Conservation (phyloP, 306 rosid genomes). For the Medicago arabica region DNA sequence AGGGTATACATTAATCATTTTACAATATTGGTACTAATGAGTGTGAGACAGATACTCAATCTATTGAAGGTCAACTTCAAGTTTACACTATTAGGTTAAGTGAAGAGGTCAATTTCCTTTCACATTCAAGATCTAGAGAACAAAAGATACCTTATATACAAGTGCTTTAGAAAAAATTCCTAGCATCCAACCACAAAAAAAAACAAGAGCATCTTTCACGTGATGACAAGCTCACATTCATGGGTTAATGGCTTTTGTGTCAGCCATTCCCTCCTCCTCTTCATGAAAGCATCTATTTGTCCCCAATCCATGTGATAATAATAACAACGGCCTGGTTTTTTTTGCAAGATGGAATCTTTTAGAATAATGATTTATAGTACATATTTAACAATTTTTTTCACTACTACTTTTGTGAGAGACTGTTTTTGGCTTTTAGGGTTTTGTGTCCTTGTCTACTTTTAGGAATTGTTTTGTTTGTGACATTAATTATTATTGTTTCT, state of each 20-base stretch:
- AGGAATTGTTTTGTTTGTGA: conserved; percentile 52
- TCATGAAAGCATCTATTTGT: conserved; percentile 63
- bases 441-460: conserved; percentile 62
- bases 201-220: conserved; percentile 72
- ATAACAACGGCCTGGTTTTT: conserved; percentile 27
- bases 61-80: conserved; percentile 10
- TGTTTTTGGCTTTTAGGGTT: conserved; percentile 62
- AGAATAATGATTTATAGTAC: conserved; percentile 44
- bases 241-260: conserved; percentile 55
- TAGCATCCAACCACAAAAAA: conserved; percentile 42
- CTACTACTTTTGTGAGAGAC: conserved; percentile 43
- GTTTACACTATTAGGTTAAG: conserved; percentile 37
- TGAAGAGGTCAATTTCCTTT: conserved; percentile 42
- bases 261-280: conserved; percentile 41
- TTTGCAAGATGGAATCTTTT: conserved; percentile 54
- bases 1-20: no score
- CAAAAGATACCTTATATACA: conserved; percentile 48
- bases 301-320: conserved; percentile 51
- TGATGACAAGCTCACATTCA: conserved; percentile 69
- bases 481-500: conserved; percentile 53
- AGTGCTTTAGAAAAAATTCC: conserved; percentile 54
- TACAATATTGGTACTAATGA: neutral
- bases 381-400: conserved; percentile 29
- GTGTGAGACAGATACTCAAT: neutral
- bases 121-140: conserved; percentile 46